phyloP scores from a whole-genome alignment of 352 stramenopile species.

The Discostella stelligera region DNA sequence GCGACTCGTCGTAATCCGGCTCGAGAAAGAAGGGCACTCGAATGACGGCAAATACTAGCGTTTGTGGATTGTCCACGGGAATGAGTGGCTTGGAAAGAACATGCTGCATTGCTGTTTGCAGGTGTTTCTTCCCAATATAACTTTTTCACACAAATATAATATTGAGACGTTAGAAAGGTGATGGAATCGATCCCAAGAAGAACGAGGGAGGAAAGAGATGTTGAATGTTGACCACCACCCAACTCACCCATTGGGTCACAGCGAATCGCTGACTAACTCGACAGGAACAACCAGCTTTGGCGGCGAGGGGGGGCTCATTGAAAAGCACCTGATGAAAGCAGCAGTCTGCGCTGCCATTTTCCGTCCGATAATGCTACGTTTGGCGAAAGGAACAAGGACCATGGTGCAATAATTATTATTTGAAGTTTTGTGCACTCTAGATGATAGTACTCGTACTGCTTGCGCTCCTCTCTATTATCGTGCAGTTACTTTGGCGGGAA shows the following conservation, averaged over 20 bases:
- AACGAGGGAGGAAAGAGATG: neutral
- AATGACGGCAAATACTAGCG: constrained; percentile 70
- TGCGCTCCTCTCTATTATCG: no score
- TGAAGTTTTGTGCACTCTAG: no score
- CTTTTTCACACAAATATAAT: no score
- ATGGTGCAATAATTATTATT: neutral
- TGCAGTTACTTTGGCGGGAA: no score
- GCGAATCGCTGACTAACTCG: constrained; percentile 76
- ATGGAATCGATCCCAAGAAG: neutral
- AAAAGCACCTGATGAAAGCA: neutral
- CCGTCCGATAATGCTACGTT: constrained; percentile 20
- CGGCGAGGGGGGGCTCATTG: neutral
- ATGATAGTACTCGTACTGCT: no score
- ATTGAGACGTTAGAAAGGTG: neutral
- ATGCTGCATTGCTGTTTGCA: constrained; percentile 66
- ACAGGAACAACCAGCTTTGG: constrained; percentile 66
- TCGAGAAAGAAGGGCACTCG: constrained; percentile 81
- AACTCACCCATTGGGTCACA: constrained; percentile 75
- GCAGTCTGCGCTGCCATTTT: neutral
- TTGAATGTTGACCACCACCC: no score
- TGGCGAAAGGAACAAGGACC: constrained; percentile 6
- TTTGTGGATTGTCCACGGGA: constrained; percentile 18
- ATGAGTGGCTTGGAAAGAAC: constrained; percentile 57
- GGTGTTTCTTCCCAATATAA: constrained; percentile 80
- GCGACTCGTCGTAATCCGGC: constrained; percentile 69